Evolutionary conservation across 257 asterid genomes (phyloP).

Genomic region (Gentiana straminea): DNA sequence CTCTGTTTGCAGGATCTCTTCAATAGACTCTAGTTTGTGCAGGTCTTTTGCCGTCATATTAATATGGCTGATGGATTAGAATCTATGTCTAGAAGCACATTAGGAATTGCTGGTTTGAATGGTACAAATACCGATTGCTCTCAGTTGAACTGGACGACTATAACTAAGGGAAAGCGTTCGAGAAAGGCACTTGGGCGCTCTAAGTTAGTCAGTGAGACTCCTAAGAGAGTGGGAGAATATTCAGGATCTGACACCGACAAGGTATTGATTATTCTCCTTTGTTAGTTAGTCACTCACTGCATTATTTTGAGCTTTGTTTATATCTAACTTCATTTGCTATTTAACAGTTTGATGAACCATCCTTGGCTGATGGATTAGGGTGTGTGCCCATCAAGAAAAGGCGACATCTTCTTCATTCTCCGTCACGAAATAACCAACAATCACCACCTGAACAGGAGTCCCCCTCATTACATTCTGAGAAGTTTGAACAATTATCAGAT

Average conservation of each 20-base stretch:
- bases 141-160: slow-evolving; percentile 53
- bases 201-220: slow-evolving; percentile 31
- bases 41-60: slow-evolving; percentile 20
- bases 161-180: slow-evolving; percentile 58
- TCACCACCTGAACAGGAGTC: slow-evolving; percentile 20
- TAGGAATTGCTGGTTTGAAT: slow-evolving; percentile 33
- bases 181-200: slow-evolving; percentile 34
- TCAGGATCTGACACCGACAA: slow-evolving; percentile 59
- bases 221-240: slow-evolving; percentile 58
- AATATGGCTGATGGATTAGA: slow-evolving; percentile 33
- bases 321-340: slow-evolving; percentile 4
- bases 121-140: slow-evolving; percentile 31
- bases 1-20: no score
- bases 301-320: background rate
- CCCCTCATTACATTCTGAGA: slow-evolving; percentile 32
- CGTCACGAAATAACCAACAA: slow-evolving; percentile 19
- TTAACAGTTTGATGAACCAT: slow-evolving; percentile 37
- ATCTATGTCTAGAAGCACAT: slow-evolving; percentile 27
- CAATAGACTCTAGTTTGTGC: slow-evolving; percentile 1
- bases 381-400: slow-evolving; percentile 54
- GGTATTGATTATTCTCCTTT: slow-evolving; percentile 21
- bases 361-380: slow-evolving; percentile 31
- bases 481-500: slow-evolving; percentile 18
- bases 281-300: background rate
- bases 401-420: slow-evolving; percentile 37